phyloP scores from a whole-genome alignment of 2,329 filamentous ascomycete species.

The Sarocladium kiliense region DNA sequence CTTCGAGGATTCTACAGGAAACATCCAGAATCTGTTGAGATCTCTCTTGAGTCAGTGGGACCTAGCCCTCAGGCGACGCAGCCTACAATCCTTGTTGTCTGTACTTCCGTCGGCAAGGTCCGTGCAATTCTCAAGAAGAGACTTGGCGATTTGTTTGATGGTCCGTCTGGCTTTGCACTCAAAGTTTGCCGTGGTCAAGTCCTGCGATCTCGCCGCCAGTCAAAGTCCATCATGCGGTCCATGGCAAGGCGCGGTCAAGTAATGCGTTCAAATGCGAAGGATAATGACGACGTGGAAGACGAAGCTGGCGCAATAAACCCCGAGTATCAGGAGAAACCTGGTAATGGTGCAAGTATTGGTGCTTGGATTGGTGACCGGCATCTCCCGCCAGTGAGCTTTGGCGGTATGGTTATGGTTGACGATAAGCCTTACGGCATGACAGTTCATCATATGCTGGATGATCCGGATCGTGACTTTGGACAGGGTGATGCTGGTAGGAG shows the following conservation, averaged over 20 bases:
- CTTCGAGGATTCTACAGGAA: conserved; percentile 67
- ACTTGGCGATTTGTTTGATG: conserved; percentile 61
- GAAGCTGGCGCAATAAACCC: conserved; percentile 55
- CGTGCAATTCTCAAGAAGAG: conserved; percentile 66
- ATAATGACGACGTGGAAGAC: conserved; percentile 26
- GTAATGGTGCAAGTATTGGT: conserved; percentile 88
- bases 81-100: conserved; percentile 73
- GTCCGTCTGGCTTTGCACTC: conserved; percentile 54
- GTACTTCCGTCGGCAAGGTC: conserved; percentile 68
- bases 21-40: conserved; percentile 71
- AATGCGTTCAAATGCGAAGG: conserved; percentile 18
- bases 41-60: conserved; percentile 70
- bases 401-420: conserved; percentile 81
- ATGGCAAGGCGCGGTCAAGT: conserved; percentile 26
- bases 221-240: conserved; percentile 23
- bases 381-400: conserved; percentile 84
- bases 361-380: conserved; percentile 83
- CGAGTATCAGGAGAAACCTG: conserved; percentile 70
- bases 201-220: conserved; percentile 50
- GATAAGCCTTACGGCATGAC: conserved; percentile 87
- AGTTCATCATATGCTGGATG: conserved; percentile 93
- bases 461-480: conserved; percentile 44
- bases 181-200: conserved; percentile 69
- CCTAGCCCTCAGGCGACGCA: conserved; percentile 59
- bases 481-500: conserved; percentile 24